Base-by-base conservation (phyloP, 2,329 filamentous ascomycete genomes). In the Ilyonectria sp. region DNA sequence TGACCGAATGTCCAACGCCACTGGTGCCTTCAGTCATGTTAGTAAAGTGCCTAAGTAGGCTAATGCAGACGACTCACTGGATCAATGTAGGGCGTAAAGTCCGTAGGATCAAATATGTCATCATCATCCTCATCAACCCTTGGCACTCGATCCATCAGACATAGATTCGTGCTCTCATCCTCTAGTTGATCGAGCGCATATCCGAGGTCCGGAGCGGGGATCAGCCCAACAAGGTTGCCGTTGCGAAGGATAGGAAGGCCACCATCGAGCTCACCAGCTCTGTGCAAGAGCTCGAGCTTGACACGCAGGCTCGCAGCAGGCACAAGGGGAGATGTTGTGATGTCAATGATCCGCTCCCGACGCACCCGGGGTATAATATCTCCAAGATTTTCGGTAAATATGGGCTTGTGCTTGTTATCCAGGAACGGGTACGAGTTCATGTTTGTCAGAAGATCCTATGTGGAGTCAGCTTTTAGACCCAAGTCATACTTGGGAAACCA, bases 381-480 rank as follows among this genome's bases (percentile, higher is more conserved):
- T 15, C 91, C 93, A 1, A 99, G 87, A 61, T 97, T 93, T 1
- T 93, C 92, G 1, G 95, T 97, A 79, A 98, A 97, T 19, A 97
- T 86, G 1, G 95, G 95, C 73, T 97, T 94, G 69, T 95, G 90
- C 80, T 98, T 98, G 82, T 97, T 97, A 81, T 97, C 94, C n/a
- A 99, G 88, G 83, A 97, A 98, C 0, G 96, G 96, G 72, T 98
- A 99, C 3, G 94, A 93, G 80, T 99, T 98, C 92, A 99, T 95
- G 78, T 96, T 94, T 0, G 95, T 98, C 19, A 98, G 86, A 11
- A 98, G 88, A 78, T 98, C 96, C 90, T 93, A 13, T 26, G 13
- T 3, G 15, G 26, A 46, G 67, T 76, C 29, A 77, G 77, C 57
- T 17, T 55, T 10, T 33, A 13, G 15, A 9, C 26, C n/a, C 31